phyloP scores from a whole-genome alignment of 2,329 filamentous ascomycete species.

The Paraconiothyrium brasiliense region DNA sequence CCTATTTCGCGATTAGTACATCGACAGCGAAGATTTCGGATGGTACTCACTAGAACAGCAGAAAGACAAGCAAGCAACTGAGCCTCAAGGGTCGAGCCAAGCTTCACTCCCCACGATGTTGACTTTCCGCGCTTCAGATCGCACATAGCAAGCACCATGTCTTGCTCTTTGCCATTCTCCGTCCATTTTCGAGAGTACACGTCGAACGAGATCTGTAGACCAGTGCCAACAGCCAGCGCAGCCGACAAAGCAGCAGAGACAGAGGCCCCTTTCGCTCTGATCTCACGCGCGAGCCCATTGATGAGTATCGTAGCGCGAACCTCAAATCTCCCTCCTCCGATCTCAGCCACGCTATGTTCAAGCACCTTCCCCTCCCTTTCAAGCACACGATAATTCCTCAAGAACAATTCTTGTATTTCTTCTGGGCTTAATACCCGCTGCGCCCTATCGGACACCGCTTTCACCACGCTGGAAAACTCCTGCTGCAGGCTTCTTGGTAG shows the following conservation, averaged over 20 bases:
- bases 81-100: conserved; percentile 4
- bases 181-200: neutral
- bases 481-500: conserved; percentile 91
- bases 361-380: conserved; percentile 5
- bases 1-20: neutral
- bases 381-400: conserved; percentile 2
- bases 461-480: conserved; percentile 88
- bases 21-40: no score
- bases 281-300: conserved; percentile 3
- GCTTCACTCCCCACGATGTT: conserved; percentile 5
- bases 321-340: neutral
- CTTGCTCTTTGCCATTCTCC: conserved; percentile 2
- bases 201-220: conserved; percentile 6
- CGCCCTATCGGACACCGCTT: conserved; percentile 79
- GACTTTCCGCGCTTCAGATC: conserved; percentile 2
- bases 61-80: conserved; percentile 7
- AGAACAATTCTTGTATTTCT: conserved; percentile 87
- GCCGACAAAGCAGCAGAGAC: neutral
- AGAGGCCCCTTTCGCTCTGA: neutral
- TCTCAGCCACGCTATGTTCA: neutral
- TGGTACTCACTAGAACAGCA: conserved; percentile 1
- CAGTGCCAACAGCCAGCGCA: conserved; percentile 5
- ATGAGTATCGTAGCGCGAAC: conserved; percentile 4
- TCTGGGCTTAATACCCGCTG: conserved; percentile 83
- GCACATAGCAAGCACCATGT: conserved; percentile 8